A percentile compares a stretch with the other conserved stretches of the same genome.
phyloP scores from a whole-genome alignment of 1,139 yeast genomes.

The Hemisphaericaspora subhashii region DNA sequence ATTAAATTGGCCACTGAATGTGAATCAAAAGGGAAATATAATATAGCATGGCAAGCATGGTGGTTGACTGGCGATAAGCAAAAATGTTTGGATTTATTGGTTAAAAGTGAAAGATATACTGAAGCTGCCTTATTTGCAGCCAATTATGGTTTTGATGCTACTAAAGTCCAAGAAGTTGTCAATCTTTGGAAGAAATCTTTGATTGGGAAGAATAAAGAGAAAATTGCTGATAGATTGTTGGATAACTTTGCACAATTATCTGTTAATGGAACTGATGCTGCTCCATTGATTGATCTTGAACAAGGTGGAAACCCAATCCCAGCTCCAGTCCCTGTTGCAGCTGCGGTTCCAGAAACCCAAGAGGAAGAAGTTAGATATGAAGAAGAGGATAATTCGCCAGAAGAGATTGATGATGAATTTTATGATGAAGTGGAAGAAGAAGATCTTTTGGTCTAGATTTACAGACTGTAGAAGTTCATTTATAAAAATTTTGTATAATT shows the following conservation, averaged over 20 bases:
- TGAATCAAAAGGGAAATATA: constrained; percentile 71
- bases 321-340: neutral
- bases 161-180: constrained; percentile 46
- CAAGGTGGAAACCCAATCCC: neutral
- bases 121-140: constrained; percentile 85
- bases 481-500: neutral
- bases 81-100: constrained; percentile 65
- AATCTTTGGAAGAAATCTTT: constrained; percentile 68
- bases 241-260: constrained; percentile 33
- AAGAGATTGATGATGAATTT: neutral
- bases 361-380: neutral
- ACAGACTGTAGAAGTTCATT: neutral
- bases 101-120: constrained; percentile 67
- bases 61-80: constrained; percentile 80
- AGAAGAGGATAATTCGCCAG: neutral
- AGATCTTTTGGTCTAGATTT: constrained; percentile 4
- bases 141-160: constrained; percentile 59
- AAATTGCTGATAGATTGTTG: constrained; percentile 61
- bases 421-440: constrained; percentile 4
- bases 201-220: constrained; percentile 48
- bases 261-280: constrained; percentile 15
- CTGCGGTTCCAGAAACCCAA: too few relatives aligned
- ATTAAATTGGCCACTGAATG: constrained; percentile 63
- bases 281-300: constrained; percentile 5
- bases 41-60: constrained; percentile 87